Base-by-base conservation (phyloP, 176 grass and related monocot species). In the Paspalum notatum region DNA sequence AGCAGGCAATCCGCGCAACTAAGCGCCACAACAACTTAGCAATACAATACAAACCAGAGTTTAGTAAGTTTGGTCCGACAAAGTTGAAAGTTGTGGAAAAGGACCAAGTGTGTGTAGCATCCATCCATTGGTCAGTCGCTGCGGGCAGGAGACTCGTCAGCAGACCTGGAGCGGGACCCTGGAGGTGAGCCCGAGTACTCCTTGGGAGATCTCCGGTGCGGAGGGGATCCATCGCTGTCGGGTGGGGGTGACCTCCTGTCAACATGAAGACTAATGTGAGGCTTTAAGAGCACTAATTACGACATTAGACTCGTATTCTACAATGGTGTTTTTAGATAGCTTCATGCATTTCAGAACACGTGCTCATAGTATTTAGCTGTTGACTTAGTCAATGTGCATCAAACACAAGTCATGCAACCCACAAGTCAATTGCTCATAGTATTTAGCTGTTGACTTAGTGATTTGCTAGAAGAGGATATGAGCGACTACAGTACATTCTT, bases 91-190 rank as follows among this genome's bases (percentile, higher is more conserved):
- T 20, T 3, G 3, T 32, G 32, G 32, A 32, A 3, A 32, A 32
- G 32, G 4, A 7, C 1, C 71, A 37, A 15, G 11, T 50, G 5
- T 21, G 62, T 6, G 58, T 73, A 20, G 10, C 45, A 74, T 20
- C 74, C 44, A n/a, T 53, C 61, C 12, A 25, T 27, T 25, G 27
- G 44, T 89, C 71, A 86, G 20, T 83, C 85, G 52, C 81, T 91
- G 24, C n/a, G 62, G 24, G 62, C 84, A 4, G 92, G 89, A 55
- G 80, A 87, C 2, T 67, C 78, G 0, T 94, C 84, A 0, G 86
- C 84, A 4, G 92, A 91, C 66, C 92, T 94, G 2, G 92, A 94
- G 39, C 89, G 84, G 38, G 92, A 94, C 25, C 92, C 92, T 0
- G 73, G 92, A 37, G 89, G 89, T 0, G 86, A 94, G 10, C 69